Conservation (phyloP, 208 protist species). For the Histomonas meleagridis region DNA sequence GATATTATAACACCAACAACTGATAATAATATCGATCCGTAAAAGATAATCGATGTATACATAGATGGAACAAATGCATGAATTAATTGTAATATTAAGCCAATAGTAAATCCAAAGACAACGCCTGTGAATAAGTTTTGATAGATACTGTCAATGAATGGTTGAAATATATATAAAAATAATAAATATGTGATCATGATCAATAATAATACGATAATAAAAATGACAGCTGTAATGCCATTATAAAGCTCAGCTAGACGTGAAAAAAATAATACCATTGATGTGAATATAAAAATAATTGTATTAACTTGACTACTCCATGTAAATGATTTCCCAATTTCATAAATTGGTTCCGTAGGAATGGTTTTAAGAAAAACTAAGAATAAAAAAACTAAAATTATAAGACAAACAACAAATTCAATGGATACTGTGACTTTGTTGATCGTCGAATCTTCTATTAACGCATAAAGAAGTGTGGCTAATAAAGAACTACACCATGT, state of each 20-base stretch:
- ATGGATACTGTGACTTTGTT: background rate
- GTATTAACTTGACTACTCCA: background rate
- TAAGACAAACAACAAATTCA: background rate
- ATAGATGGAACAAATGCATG: background rate
- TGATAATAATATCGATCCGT: background rate
- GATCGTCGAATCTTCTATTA: background rate
- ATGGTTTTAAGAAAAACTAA: background rate
- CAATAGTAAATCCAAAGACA: no score
- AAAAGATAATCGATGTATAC: background rate
- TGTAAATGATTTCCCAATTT: background rate
- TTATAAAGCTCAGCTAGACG: no score
- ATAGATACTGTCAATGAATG: no score
- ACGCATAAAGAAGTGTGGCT: background rate
- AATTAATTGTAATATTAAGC: no score
- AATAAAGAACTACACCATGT: background rate
- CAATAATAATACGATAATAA: no score
- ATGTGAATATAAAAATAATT: no score
- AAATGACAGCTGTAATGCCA: no score
- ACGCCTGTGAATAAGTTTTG: no score
- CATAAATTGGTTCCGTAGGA: background rate
- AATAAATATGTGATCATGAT: no score
- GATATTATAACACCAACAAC: background rate
- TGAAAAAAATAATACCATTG: no score
- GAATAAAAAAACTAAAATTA: background rate
- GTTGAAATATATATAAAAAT: no score